Evolutionary conservation across 768 basidiomycete genomes (phyloP), one percentile per base, ranked within the genome.

Genomic region (Boletus coccyginus): DNA sequence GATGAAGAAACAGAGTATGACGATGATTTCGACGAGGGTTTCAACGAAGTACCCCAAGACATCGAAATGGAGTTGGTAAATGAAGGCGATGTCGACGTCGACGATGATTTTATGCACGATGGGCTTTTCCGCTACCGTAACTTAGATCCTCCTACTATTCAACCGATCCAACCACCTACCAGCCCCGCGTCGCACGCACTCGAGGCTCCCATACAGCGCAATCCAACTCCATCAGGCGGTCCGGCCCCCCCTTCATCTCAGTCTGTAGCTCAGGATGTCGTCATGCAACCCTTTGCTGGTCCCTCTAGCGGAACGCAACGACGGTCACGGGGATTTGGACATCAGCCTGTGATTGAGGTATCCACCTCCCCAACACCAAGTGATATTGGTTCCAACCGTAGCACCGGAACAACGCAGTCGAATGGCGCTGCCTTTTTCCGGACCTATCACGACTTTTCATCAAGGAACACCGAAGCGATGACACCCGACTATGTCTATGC

Each of bases 401-500:
- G 83, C 53, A 76, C 70, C 2, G 77, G 76, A 21, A 80, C 80
- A 10, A 80, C 75, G 46, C 74, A 79, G 43, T 84, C 83, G 3
- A 82, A 78, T 57, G 83, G 81, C 3, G 80, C 80, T 14, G 77
- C 77, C 66, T 81, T 88, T 69, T 88, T 87, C 69, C 79, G 83
- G 32, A 77, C 80, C 29, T 85, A 84, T 63, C 78, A 82, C 40
- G 79, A 80, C 27, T 62, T 74, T 11, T 66, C 77, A 0, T 73
- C 77, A 40, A 69, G 75, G 50, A 75, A 75, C 60, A 77, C 78
- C 57, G 85, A 86, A 42, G 79, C 81, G 17, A 70, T 84, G 66
- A 90, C 87, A 16, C 88, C 87, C 24, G 89, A 90, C 62, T 77
- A 88, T 49, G 79, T 86, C 61, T 89, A 80, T 58, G 87, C 88